phyloP scores from a whole-genome alignment of 345 rosid species.

The Carallia pectinifolia region DNA sequence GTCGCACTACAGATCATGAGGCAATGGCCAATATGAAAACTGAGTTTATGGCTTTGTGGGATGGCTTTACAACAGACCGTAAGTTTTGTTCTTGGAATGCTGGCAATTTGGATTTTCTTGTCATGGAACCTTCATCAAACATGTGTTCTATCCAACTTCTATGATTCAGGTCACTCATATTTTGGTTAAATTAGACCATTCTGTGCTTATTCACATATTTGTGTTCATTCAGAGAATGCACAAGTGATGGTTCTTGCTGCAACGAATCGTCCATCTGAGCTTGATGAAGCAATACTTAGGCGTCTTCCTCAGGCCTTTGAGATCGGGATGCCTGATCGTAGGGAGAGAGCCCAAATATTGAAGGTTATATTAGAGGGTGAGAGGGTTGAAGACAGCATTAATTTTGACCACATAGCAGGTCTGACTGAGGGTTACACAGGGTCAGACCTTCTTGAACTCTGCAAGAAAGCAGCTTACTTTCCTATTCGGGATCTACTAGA shows the following conservation, averaged over 20 bases:
- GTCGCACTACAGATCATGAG: constrained; percentile 81
- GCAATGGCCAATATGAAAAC: constrained; percentile 96
- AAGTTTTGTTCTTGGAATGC: constrained; percentile 33
- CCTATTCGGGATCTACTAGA: constrained; percentile 79
- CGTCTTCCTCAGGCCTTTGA: constrained; percentile 98
- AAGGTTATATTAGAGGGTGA: constrained; percentile 84
- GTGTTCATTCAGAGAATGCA: constrained; percentile 62
- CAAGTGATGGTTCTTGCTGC: constrained; percentile 98
- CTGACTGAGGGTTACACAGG: constrained; percentile 85
- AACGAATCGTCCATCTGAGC: constrained; percentile 96
- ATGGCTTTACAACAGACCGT: constrained; percentile 97
- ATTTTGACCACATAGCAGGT: constrained; percentile 64
- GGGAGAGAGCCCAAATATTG: constrained; percentile 73
- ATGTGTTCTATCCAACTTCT: neutral
- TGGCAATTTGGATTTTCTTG: neutral
- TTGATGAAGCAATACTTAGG: constrained; percentile 92
- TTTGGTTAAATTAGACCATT: neutral
- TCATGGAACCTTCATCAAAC: neutral
- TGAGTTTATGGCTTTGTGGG: constrained; percentile 99
- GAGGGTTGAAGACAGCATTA: constrained; percentile 57
- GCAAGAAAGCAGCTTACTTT: constrained; percentile 95
- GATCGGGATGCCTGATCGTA: constrained; percentile 80
- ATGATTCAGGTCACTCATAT: neutral
- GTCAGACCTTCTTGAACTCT: constrained; percentile 91
- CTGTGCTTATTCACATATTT: constrained; percentile 11